Evolutionary conservation across 331 rosid species (phyloP).

Genomic region (Acacia concinna): DNA sequence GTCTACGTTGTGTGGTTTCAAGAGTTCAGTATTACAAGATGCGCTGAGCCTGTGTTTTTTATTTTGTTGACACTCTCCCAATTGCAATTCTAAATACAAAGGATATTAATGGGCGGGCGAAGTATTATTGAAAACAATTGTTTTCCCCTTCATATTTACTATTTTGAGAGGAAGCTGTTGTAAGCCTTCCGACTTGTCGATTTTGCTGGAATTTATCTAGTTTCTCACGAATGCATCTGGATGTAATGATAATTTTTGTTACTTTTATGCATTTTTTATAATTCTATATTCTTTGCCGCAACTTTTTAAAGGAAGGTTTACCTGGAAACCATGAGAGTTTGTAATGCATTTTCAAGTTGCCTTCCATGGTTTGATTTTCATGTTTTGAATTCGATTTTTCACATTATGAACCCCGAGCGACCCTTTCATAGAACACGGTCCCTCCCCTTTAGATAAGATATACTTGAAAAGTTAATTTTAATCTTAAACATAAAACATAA

Average conservation of each 20-base stretch:
- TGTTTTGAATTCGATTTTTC: neutral
- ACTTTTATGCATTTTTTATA: slow-evolving; percentile 2
- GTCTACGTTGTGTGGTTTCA: slow-evolving; percentile 58
- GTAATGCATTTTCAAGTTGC: neutral
- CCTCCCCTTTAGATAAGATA: neutral
- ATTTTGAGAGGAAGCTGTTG: neutral
- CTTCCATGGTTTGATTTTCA: neutral
- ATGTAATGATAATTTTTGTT: slow-evolving; percentile 14
- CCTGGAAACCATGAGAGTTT: neutral
- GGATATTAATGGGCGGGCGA: neutral
- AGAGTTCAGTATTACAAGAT: slow-evolving; percentile 83
- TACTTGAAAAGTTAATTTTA: too few relatives aligned
- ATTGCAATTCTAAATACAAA: neutral
- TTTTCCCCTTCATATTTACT: neutral
- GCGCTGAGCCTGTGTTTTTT: slow-evolving; percentile 49
- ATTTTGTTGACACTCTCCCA: neutral
- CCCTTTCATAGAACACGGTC: too few relatives aligned
- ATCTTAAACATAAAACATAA: too few relatives aligned
- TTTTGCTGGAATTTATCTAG: neutral
- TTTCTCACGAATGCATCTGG: neutral
- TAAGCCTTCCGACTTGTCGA: slow-evolving; percentile 16
- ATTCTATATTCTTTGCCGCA: neutral
- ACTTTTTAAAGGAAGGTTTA: neutral
- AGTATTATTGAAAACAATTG: slow-evolving; percentile 15
- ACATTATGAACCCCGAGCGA: neutral